A percentile compares a stretch with the other conserved stretches of the same genome.
Conservation (phyloP, 129 eudicot species). For the Chrysanthemum makinoi region DNA sequence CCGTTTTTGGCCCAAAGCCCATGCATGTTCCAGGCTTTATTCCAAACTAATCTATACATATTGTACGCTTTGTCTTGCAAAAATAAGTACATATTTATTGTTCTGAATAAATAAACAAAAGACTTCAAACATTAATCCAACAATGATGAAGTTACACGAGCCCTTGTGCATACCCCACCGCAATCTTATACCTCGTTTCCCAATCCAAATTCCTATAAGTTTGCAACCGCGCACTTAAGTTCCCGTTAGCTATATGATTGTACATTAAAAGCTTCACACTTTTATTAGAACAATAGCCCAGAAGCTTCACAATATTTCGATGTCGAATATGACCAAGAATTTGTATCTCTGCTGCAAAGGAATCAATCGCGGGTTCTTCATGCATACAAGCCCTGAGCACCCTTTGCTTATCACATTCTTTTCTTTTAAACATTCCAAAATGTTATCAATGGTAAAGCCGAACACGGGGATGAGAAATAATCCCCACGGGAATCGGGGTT, state of each 20-base stretch:
- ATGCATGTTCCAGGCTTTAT: no score
- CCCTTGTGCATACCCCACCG: conserved; percentile 92
- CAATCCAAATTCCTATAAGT: conserved; percentile 67
- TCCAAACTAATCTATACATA: no score
- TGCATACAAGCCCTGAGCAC: no score
- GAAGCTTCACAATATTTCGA: conserved; percentile 70
- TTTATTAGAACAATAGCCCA: conserved; percentile 41
- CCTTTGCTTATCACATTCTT: conserved; percentile 35
- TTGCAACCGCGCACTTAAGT: conserved; percentile 37
- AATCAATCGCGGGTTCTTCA: no score
- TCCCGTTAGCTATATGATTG: conserved; percentile 45
- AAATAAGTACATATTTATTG: no score
- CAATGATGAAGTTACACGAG: no score
- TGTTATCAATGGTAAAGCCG: background rate
- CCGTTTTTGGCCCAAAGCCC: no score
- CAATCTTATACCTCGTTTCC: conserved; percentile 92
- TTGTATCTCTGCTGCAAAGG: conserved; percentile 95
- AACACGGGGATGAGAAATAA: no score
- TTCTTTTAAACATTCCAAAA: background rate
- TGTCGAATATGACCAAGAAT: conserved; percentile 91
- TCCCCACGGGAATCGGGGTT: no score
- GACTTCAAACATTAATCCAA: no score
- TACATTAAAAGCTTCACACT: conserved; percentile 32
- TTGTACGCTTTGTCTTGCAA: no score
- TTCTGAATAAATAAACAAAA: no score